A percentile compares a stretch with the other conserved stretches of the same genome.
Conservation (phyloP, 2,329 filamentous ascomycete species). For the Dendryphion nanum region DNA sequence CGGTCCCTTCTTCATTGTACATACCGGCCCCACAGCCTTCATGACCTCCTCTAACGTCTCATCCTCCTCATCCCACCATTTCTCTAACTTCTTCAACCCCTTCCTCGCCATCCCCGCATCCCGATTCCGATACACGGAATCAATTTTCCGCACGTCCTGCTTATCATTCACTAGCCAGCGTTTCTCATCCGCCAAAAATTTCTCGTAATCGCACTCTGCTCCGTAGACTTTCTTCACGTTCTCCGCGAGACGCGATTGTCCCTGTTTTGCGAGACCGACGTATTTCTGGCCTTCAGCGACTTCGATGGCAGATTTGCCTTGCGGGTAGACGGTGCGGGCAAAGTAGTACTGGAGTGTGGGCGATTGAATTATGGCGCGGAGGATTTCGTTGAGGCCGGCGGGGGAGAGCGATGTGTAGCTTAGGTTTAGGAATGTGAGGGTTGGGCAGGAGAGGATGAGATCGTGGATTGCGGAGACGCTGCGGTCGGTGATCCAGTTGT, state of each 20-base stretch:
- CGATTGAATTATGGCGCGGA: slow-evolving; percentile 28
- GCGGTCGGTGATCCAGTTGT: slow-evolving; percentile 44
- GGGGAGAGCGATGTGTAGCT: slow-evolving; percentile 32
- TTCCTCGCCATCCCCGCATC: slow-evolving; percentile 30
- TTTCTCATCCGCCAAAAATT: slow-evolving; percentile 17
- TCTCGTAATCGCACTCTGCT: slow-evolving; percentile 17
- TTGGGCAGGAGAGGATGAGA: slow-evolving; percentile 34
- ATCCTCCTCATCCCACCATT: slow-evolving; percentile 22
- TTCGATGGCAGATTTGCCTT: slow-evolving; percentile 10
- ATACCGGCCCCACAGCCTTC: slow-evolving; percentile 10
- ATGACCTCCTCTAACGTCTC: slow-evolving; percentile 15
- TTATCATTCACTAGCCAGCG: slow-evolving; percentile 20
- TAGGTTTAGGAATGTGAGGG: slow-evolving; percentile 46
- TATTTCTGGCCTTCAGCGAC: slow-evolving; percentile 20
- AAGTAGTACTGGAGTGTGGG: slow-evolving; percentile 40
- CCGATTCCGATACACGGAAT: slow-evolving; percentile 39
- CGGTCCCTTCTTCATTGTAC: slow-evolving; percentile 2
- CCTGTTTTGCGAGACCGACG: slow-evolving; percentile 11
- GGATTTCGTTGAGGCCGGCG: slow-evolving; percentile 23
- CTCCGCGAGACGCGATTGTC: slow-evolving; percentile 10
- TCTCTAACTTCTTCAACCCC: slow-evolving; percentile 30
- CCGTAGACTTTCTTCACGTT: slow-evolving; percentile 26
- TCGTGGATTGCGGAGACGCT: slow-evolving; percentile 33
- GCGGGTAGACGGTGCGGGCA: slow-evolving; percentile 39
- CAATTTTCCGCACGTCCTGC: slow-evolving; percentile 22